A percentile compares a stretch with the other conserved stretches of the same genome.
Conservation (phyloP, 1,139 yeast genomes). For the Zygosaccharomyces sapae region DNA sequence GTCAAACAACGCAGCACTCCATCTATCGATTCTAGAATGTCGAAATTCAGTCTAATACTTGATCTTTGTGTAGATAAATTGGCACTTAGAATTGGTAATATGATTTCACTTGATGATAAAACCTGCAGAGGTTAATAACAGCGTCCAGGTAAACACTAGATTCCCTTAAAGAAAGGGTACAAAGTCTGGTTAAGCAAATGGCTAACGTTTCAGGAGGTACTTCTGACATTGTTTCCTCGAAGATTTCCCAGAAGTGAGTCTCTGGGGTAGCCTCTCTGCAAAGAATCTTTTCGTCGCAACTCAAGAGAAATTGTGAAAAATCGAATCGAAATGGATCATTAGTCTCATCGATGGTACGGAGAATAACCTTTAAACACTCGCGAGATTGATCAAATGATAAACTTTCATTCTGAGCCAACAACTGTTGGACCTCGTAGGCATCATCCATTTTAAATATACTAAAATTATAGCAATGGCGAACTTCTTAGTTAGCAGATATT, state of each 20-base stretch:
- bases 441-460: conserved; percentile 3
- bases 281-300: conserved; percentile 15
- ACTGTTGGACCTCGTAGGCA: conserved; percentile 5
- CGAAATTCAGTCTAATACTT: conserved; percentile 7
- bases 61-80: conserved; percentile 10
- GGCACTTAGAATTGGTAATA: conserved; percentile 17
- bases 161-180: conserved; percentile 7
- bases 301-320: conserved; percentile 14
- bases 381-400: conserved; percentile 9
- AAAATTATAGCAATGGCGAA: too few relatives aligned
- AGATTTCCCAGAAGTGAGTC: conserved; percentile 11
- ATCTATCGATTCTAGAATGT: conserved; percentile 17
- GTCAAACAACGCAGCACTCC: conserved; percentile 12
- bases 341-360: not conserved
- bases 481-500: too few relatives aligned
- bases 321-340: conserved; percentile 2
- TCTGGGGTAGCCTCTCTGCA: conserved; percentile 12
- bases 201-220: conserved; percentile 9
- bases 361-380: conserved; percentile 9
- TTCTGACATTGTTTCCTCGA: conserved; percentile 14
- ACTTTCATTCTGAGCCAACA: conserved; percentile 4
- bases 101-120: conserved; percentile 11
- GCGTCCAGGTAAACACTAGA: conserved; percentile 7
- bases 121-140: conserved; percentile 7
- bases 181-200: conserved; percentile 6